phyloP scores from a whole-genome alignment of 306 rosid genomes.

The Medicago arabica region DNA sequence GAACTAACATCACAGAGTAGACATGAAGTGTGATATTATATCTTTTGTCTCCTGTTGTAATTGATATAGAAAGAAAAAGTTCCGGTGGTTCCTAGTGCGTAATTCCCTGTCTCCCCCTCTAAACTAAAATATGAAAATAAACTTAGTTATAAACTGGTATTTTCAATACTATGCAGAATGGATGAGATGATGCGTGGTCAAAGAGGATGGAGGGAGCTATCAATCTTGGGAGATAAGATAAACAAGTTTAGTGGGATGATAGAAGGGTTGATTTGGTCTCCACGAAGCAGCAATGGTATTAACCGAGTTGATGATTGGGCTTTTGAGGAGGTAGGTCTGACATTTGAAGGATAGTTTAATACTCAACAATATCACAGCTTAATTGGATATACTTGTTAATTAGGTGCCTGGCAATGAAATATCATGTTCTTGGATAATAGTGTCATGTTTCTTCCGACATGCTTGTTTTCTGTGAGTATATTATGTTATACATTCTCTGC shows the following conservation, averaged over 20 bases:
- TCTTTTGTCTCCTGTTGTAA: slow-evolving; percentile 15
- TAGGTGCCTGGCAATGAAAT: slow-evolving; percentile 32
- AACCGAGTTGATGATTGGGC: slow-evolving; percentile 80
- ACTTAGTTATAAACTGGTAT: slow-evolving; percentile 29
- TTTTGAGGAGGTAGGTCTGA: slow-evolving; percentile 82
- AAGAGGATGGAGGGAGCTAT: slow-evolving; percentile 98
- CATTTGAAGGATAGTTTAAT: slow-evolving; percentile 20
- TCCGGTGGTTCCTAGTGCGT: not conserved
- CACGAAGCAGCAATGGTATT: slow-evolving; percentile 66
- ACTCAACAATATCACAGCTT: not conserved
- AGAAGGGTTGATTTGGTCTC: slow-evolving; percentile 98
- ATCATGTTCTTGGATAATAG: slow-evolving; percentile 15
- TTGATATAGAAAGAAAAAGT: slow-evolving; percentile 31
- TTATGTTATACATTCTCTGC: not conserved
- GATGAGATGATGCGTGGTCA: slow-evolving; percentile 99
- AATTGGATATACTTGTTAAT: slow-evolving; percentile 26
- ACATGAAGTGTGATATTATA: slow-evolving; percentile 9
- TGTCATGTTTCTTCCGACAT: not conserved
- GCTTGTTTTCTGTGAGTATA: not conserved
- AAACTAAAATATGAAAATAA: not conserved
- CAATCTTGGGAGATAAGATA: slow-evolving; percentile 88
- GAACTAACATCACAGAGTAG: slow-evolving; percentile 13
- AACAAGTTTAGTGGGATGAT: slow-evolving; percentile 95
- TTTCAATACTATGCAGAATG: slow-evolving; percentile 67
- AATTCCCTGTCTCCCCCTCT: slow-evolving; percentile 22